A percentile compares a stretch with the other conserved stretches of the same genome.
Evolutionary conservation across 495 filamentous ascomycete genomes (phyloP).

Genomic region (Annulohypoxylon maeteangense): DNA sequence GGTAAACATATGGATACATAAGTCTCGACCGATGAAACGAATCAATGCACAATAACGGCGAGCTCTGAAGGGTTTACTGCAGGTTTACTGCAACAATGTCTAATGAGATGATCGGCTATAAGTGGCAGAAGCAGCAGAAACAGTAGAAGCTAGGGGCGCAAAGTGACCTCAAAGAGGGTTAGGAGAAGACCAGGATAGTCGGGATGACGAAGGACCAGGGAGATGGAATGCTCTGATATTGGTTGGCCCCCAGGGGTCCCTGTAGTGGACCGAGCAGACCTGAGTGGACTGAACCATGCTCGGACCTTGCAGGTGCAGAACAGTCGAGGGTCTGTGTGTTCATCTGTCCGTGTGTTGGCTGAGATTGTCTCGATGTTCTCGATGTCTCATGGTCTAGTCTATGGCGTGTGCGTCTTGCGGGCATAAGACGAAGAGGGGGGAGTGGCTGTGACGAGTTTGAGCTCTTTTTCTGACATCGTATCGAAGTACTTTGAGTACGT

Average conservation of each 20-base stretch:
- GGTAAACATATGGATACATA: constrained; percentile 38
- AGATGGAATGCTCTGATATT: constrained; percentile 41
- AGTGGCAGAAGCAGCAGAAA: constrained; percentile 31
- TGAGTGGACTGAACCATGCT: constrained; percentile 28
- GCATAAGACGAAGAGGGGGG: constrained; percentile 17
- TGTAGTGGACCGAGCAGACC: constrained; percentile 11
- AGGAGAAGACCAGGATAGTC: constrained; percentile 21
- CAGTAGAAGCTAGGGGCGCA: constrained; percentile 35
- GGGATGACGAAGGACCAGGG: constrained; percentile 44
- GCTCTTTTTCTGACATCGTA: constrained; percentile 18
- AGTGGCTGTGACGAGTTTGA: constrained; percentile 32
- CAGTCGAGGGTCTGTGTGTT: constrained; percentile 37
- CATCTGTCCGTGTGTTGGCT: constrained; percentile 37
- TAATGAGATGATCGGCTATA: constrained; percentile 40
- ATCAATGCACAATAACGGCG: constrained; percentile 35
- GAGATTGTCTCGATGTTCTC: constrained; percentile 36
- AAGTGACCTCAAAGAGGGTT: constrained; percentile 28
- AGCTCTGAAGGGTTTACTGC: constrained; percentile 12
- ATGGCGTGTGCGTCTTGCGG: constrained; percentile 12
- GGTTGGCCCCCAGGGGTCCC: constrained; percentile 32
- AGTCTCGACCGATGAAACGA: constrained; percentile 36
- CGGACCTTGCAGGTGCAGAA: constrained; percentile 38
- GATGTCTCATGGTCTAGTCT: constrained; percentile 9
- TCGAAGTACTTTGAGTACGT: constrained; percentile 20
- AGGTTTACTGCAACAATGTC: constrained; percentile 41